Evolutionary conservation across 2,329 filamentous ascomycete species (phyloP).

Genomic region (Elsinoe arachidis): DNA sequence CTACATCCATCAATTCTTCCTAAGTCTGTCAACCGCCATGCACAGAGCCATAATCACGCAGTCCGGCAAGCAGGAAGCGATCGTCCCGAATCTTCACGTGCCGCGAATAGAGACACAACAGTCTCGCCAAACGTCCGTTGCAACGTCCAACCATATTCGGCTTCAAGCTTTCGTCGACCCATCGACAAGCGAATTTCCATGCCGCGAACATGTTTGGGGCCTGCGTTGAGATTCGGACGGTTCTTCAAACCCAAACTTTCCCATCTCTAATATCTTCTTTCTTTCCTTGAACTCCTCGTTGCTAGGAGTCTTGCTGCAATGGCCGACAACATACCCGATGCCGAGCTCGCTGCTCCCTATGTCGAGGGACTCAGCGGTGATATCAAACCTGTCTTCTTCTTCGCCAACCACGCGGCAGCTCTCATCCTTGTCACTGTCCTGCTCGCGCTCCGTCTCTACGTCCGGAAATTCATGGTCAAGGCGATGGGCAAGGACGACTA

Average conservation of each 20-base stretch:
- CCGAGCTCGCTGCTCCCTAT: background rate
- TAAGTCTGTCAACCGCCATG: background rate
- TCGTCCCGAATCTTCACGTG: background rate
- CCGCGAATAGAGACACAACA: background rate
- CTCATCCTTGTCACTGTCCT: background rate
- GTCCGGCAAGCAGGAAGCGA: background rate
- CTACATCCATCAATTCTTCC: background rate
- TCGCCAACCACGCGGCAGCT: background rate
- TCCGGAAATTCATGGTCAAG: background rate
- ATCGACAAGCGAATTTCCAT: background rate
- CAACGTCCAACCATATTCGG: constrained; percentile 1
- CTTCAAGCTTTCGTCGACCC: background rate
- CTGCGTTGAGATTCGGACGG: background rate
- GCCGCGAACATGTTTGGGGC: background rate
- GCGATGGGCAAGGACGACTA: constrained; percentile 2
- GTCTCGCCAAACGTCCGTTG: background rate
- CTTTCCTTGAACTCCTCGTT: background rate
- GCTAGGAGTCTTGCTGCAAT: background rate
- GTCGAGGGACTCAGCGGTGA: background rate
- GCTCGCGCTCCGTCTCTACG: background rate
- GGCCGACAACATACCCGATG: background rate
- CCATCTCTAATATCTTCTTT: background rate
- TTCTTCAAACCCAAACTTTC: background rate
- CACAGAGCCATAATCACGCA: too few species aligned
- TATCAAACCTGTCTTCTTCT: background rate